Evolutionary conservation across 2,329 filamentous ascomycete genomes (phyloP).

Genomic region (Fusarium sp.): DNA sequence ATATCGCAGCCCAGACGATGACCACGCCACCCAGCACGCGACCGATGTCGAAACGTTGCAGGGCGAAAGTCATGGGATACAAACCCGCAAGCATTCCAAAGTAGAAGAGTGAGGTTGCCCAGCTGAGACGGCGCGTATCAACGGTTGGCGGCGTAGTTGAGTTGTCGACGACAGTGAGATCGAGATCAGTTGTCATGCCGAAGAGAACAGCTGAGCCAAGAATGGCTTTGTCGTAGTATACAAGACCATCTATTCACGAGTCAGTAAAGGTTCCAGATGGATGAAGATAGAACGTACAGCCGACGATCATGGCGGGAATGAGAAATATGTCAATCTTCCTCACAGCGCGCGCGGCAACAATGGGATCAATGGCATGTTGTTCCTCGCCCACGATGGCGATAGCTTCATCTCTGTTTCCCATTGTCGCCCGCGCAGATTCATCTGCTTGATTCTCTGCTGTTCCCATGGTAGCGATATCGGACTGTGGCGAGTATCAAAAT

Average conservation of each 20-base stretch:
- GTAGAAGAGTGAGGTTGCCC: constrained; percentile 84
- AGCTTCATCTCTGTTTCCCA: constrained; percentile 46
- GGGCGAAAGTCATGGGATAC: constrained; percentile 77
- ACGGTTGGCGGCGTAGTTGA: constrained; percentile 62
- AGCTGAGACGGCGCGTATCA: constrained; percentile 75
- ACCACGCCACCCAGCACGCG: constrained; percentile 72
- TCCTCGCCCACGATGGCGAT: constrained; percentile 69
- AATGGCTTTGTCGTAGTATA: constrained; percentile 71
- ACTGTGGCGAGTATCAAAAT: constrained; percentile 12
- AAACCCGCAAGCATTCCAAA: constrained; percentile 81
- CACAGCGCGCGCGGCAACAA: constrained; percentile 65
- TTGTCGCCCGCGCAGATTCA: constrained; percentile 17
- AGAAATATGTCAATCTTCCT: constrained; percentile 75
- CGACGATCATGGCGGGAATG: constrained; percentile 73
- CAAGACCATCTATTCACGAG: constrained; percentile 53
- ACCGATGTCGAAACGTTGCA: constrained; percentile 75
- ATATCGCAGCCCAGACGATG: constrained; percentile 73
- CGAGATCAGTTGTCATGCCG: constrained; percentile 77
- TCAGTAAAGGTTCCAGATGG: not conserved
- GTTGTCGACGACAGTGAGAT: constrained; percentile 63
- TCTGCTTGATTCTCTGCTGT: constrained; percentile 4
- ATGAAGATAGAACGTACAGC: constrained; percentile 49
- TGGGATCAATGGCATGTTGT: constrained; percentile 64
- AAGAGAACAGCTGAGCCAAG: constrained; percentile 78
- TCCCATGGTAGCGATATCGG: constrained; percentile 24